Percentiles rank a stretch among this genome's conserved stretches.
These are phyloP conservation scores for Leccinum fibrillosum DNA, from an alignment of 768 basidiomycete genomes.

Conservation along the genomic window DNA sequence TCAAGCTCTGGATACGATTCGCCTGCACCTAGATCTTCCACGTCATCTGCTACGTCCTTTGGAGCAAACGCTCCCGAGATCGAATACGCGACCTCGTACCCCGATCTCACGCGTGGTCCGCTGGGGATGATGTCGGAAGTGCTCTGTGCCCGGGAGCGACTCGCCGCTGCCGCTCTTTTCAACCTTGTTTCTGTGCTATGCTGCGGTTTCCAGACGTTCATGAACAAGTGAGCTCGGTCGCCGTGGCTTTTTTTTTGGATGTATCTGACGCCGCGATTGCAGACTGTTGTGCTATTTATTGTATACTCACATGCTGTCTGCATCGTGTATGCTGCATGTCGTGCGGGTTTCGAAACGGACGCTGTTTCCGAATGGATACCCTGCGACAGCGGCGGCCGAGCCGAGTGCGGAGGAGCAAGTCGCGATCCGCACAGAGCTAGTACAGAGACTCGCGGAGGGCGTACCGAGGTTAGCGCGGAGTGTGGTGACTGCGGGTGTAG, in stretches of 20 bases:
- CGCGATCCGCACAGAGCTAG: constrained; percentile 44
- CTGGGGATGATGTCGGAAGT: constrained; percentile 50
- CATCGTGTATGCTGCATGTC: constrained; percentile 48
- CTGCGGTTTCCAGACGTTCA: constrained; percentile 47
- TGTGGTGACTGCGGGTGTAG: constrained; percentile 28
- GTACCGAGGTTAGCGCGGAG: constrained; percentile 40
- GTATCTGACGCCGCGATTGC: constrained; percentile 9
- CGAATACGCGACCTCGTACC: neutral
- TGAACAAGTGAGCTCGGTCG: constrained; percentile 49
- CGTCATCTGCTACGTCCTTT: constrained; percentile 24
- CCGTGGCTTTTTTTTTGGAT: neutral
- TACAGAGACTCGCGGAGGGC: constrained; percentile 36
- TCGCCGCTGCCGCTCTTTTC: constrained; percentile 45
- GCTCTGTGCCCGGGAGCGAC: constrained; percentile 45
- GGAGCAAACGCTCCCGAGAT: constrained; percentile 7
- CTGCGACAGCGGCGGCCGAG: constrained; percentile 66
- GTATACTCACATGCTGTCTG: constrained; percentile 48
- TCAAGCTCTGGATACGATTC: neutral
- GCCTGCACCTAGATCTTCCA: constrained; percentile 20
- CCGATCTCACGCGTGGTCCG: constrained; percentile 40
- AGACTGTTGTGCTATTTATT: constrained; percentile 74
- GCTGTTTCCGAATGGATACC: constrained; percentile 89
- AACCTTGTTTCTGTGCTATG: constrained; percentile 46
- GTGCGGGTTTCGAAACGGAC: constrained; percentile 59
- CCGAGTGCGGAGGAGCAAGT: constrained; percentile 77